A percentile compares a stretch with the other conserved stretches of the same genome.
Evolutionary conservation across 257 asterid genomes (phyloP).

Genomic region (Ajuga chamaepitys): DNA sequence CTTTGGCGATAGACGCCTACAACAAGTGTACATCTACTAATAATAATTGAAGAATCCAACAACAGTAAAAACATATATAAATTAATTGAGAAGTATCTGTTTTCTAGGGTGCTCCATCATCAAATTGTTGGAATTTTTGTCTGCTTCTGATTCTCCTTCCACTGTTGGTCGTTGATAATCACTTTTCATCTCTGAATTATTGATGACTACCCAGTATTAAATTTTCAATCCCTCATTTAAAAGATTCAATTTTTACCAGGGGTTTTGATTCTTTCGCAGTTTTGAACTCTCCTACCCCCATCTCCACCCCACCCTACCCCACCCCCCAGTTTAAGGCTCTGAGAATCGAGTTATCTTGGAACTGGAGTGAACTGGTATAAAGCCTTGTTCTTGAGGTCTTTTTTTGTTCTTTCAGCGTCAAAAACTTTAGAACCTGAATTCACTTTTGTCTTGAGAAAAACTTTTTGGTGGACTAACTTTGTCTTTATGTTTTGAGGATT

Average conservation of each 20-base stretch:
- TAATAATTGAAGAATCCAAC: neutral
- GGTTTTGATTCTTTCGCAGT: neutral
- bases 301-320: too few relatives aligned
- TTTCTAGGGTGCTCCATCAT: neutral
- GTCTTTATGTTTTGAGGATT: constrained; percentile 7
- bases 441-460: neutral
- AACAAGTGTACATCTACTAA: neutral
- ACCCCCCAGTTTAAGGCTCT: neutral
- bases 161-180: neutral
- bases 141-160: neutral
- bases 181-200: neutral
- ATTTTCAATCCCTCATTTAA: neutral
- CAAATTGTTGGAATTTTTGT: constrained; percentile 3
- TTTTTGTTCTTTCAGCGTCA: neutral
- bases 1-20: neutral
- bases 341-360: neutral
- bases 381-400: neutral
- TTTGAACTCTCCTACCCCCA: neutral
- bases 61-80: too few relatives aligned
- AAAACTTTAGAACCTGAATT: too few relatives aligned
- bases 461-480: constrained; percentile 5
- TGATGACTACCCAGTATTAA: neutral
- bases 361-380: neutral
- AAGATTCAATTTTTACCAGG: constrained; percentile 8
- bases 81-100: neutral